These are phyloP conservation scores for Xylaria sp. DNA, from an alignment of 495 filamentous ascomycete species.

Conservation along the genomic window DNA sequence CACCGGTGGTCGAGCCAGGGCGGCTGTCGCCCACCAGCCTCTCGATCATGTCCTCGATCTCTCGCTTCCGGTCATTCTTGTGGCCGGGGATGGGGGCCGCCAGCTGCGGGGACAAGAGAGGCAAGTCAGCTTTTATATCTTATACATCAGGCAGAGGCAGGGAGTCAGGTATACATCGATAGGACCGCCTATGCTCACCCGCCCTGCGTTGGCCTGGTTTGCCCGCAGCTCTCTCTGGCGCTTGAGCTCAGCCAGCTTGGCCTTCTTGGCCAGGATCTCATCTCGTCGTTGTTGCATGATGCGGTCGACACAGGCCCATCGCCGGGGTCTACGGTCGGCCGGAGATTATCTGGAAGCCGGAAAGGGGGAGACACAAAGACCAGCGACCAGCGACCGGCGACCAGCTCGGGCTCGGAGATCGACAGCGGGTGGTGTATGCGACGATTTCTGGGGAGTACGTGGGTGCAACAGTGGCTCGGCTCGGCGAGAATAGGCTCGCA, in stretches of 20 bases:
- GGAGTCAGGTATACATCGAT: conserved; percentile 54
- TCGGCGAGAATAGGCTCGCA: neutral
- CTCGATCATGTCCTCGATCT: conserved; percentile 84
- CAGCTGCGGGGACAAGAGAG: conserved; percentile 55
- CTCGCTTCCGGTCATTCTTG: conserved; percentile 68
- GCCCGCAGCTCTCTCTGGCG: conserved; percentile 83
- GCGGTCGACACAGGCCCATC: conserved; percentile 48
- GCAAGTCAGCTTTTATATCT: conserved; percentile 41
- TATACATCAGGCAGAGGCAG: neutral
- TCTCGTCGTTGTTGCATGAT: conserved; percentile 85
- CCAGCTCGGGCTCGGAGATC: neutral
- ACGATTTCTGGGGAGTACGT: no score
- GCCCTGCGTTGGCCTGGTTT: conserved; percentile 69
- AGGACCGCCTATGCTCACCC: conserved; percentile 63
- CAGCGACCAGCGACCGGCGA: neutral
- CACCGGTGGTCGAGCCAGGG: conserved; percentile 74
- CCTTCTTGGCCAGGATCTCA: conserved; percentile 93
- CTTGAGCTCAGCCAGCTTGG: conserved; percentile 94
- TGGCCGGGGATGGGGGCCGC: conserved; percentile 72
- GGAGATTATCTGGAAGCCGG: neutral
- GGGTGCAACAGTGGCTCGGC: neutral
- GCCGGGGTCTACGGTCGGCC: conserved; percentile 30
- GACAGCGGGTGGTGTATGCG: conserved; percentile 3
- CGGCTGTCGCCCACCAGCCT: conserved; percentile 78
- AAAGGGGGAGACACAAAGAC: neutral